Evolutionary conservation across 768 basidiomycete species (phyloP).

Genomic region (Mrakia blollopis): DNA sequence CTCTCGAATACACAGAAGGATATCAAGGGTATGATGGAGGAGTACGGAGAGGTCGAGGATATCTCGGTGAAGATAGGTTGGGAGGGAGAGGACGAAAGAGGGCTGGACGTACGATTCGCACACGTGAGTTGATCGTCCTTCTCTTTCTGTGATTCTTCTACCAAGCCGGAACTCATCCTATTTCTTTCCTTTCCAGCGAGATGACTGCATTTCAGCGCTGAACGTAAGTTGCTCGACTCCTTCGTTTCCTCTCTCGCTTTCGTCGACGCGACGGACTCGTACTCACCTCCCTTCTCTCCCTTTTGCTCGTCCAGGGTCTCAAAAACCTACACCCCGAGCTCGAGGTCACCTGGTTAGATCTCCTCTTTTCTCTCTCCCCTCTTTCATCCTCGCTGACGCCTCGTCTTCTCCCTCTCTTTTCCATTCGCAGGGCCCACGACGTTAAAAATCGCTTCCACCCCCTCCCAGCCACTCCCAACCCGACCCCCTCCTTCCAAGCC

Average conservation of each 20-base stretch:
- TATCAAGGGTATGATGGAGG: neutral
- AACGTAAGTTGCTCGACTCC: slow-evolving; percentile 3
- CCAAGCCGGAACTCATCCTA: too few relatives aligned
- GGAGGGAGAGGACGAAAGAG: neutral
- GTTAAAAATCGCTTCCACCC: neutral
- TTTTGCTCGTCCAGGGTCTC: neutral
- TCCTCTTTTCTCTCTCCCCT: neutral
- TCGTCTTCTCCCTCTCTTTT: too few relatives aligned
- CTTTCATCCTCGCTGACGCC: neutral
- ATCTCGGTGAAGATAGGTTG: neutral
- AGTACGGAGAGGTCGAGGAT: neutral
- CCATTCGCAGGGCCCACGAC: neutral
- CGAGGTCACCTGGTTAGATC: slow-evolving; percentile 4
- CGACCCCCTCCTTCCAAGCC: neutral
- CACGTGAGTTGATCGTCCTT: neutral
- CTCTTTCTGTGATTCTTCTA: too few relatives aligned
- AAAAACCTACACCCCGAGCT: neutral
- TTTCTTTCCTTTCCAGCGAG: neutral
- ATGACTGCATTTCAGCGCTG: neutral
- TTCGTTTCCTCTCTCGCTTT: too few relatives aligned
- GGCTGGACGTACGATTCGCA: neutral
- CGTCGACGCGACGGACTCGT: neutral
- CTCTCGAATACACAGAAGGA: neutral
- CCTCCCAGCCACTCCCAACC: neutral
- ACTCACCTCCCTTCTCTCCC: neutral